Conservation (phyloP, 2,329 filamentous ascomycete genomes). For the Exserohilum turcica region DNA sequence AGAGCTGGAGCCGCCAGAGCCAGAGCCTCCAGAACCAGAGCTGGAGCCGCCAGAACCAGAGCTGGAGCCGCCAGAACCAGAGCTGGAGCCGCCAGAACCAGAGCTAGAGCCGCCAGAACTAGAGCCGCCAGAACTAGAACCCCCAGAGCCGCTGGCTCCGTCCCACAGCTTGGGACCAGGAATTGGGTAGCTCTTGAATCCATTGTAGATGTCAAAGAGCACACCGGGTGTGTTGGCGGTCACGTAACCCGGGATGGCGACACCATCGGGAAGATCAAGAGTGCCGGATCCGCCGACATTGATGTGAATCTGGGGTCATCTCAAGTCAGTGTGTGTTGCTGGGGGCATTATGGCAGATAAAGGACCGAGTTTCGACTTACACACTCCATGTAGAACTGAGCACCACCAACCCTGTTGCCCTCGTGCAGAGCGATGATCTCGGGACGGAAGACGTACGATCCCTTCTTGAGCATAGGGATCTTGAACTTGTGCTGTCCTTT, state of each 20-base stretch:
- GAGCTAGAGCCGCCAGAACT: slow-evolving; percentile 11
- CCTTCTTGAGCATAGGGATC: slow-evolving; percentile 48
- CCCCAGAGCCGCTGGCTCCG: slow-evolving; percentile 25
- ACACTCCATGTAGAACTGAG: slow-evolving; percentile 54
- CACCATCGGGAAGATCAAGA: slow-evolving; percentile 45
- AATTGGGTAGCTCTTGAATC: slow-evolving; percentile 42
- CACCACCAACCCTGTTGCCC: slow-evolving; percentile 42
- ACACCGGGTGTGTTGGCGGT: slow-evolving; percentile 48
- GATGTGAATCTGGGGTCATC: slow-evolving; percentile 40
- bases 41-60: slow-evolving; percentile 11
- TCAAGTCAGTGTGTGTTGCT: neutral
- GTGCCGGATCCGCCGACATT: slow-evolving; percentile 45
- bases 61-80: slow-evolving; percentile 7
- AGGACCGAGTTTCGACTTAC: neutral
- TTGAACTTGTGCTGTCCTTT: slow-evolving; percentile 50
- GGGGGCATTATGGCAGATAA: neutral
- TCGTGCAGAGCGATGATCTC: slow-evolving; percentile 55
- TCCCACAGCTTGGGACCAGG: slow-evolving; percentile 46
- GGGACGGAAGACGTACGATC: slow-evolving; percentile 51
- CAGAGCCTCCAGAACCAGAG: neutral
- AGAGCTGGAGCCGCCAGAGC: slow-evolving; percentile 4
- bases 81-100: slow-evolving; percentile 1
- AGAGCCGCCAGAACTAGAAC: slow-evolving; percentile 9
- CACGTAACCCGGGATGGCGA: slow-evolving; percentile 55
- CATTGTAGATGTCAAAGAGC: slow-evolving; percentile 50